phyloP scores from a whole-genome alignment of 2,329 filamentous ascomycete species.

The Orbilia oligospora region DNA sequence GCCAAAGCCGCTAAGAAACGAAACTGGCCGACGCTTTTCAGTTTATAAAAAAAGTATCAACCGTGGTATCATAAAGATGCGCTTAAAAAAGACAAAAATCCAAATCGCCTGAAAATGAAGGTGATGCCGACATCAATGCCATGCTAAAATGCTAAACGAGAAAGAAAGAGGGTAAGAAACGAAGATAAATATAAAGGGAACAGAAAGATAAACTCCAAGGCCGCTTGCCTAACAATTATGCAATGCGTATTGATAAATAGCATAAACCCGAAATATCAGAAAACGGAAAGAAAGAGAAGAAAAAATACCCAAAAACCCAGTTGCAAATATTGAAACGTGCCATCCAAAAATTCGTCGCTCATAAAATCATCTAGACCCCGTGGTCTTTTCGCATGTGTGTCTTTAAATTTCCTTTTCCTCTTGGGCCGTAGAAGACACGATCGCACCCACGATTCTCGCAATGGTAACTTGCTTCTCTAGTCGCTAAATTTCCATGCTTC shows the following conservation, averaged over 20 bases:
- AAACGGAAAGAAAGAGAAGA: too few species aligned
- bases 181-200: neutral
- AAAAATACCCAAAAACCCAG: constrained; percentile 15
- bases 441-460: constrained; percentile 44
- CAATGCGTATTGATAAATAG: constrained; percentile 4
- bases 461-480: constrained; percentile 55
- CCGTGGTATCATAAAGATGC: constrained; percentile 48
- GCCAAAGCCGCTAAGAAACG: constrained; percentile 35
- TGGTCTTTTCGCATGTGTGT: constrained; percentile 58
- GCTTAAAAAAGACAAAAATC: neutral
- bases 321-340: neutral
- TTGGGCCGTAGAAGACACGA: constrained; percentile 55
- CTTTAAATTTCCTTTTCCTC: constrained; percentile 52
- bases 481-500: constrained; percentile 51
- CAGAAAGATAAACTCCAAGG: constrained; percentile 36
- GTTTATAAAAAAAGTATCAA: constrained; percentile 39
- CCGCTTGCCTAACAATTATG: constrained; percentile 37
- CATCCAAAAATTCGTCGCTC: constrained; percentile 13
- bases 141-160: constrained; percentile 32
- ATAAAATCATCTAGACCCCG: constrained; percentile 17
- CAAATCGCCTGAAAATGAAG: constrained; percentile 27
- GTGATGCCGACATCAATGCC: constrained; percentile 40
- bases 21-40: constrained; percentile 44
- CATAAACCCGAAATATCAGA: neutral
- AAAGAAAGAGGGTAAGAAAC: neutral